Base-by-base conservation (phyloP, 306 rosid species). In the Acacia confusa region DNA sequence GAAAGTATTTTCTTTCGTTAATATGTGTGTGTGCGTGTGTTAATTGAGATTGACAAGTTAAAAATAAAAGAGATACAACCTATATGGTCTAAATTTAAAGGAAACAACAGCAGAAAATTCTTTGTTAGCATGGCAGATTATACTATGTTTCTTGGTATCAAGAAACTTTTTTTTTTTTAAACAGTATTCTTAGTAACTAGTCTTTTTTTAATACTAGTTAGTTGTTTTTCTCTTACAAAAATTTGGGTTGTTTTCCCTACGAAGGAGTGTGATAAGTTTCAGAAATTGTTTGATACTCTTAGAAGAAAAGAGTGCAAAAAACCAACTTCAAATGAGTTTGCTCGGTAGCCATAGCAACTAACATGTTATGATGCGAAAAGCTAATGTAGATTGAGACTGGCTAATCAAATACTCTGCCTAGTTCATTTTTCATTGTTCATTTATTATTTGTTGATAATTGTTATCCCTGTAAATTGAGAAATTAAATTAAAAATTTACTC, bases 371-470 rank as follows among this genome's bases (percentile, higher is more conserved):
- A 20, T 66, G 45, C 44, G 17, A 38, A 76, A 30, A 41, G 45
- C 72, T 32, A 9, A 1, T 77, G 52, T 75, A 76, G 55, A 45
- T 55, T 55, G 75, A 76, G 27, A 41, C 75, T 77, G 79, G 38
- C 64, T 38, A 77, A 14, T 55, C 34, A n/a, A 10, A 28, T 70
- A 58, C 45, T 70, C 30, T 43, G 64, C 2, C 44, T 70, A 15
- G 19, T 70, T 77, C 57, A 47, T 38, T 82, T 61, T 43, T n/a
- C 28, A 12, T 25, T 70, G 3, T 27, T 19, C 72, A 78, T 60
- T 47, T n/a, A 71, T 82, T 47, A 60, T 15, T 45, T 17, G 25
- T 34, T 65, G 69, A 34, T 71, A 4, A 45, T 60, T 45, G 19
- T 7, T 70, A 47, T n/a, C 58, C 16, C 25, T 36, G 30, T 60